Evolutionary conservation across 2,329 filamentous ascomycete genomes (phyloP).

Genomic region (Botrytis fabae): DNA sequence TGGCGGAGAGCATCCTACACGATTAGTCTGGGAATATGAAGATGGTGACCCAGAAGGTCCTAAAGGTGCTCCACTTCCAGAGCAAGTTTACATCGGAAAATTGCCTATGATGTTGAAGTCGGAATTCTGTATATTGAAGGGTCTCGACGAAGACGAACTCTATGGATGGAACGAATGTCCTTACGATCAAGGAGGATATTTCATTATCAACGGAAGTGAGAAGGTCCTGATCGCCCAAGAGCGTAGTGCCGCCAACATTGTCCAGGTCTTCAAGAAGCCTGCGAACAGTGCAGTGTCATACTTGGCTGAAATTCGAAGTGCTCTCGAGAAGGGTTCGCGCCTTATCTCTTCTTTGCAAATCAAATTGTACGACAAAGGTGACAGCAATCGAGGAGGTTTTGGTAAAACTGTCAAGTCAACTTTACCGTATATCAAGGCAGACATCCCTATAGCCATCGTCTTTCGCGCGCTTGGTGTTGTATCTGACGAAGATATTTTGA

Average conservation of each 20-base stretch:
- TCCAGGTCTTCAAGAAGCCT: slow-evolving; percentile 98
- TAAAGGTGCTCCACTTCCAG: slow-evolving; percentile 48
- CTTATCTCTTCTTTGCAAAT: slow-evolving; percentile 91
- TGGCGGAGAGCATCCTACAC: slow-evolving; percentile 59
- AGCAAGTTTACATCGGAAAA: slow-evolving; percentile 84
- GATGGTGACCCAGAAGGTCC: slow-evolving; percentile 46
- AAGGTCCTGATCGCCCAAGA: slow-evolving; percentile 98
- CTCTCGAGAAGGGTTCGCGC: slow-evolving; percentile 91
- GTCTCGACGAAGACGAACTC: slow-evolving; percentile 79
- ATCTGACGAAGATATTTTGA: slow-evolving; percentile 95
- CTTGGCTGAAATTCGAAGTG: slow-evolving; percentile 93
- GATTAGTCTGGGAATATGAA: slow-evolving; percentile 60
- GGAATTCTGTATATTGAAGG: slow-evolving; percentile 86
- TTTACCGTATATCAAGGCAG: slow-evolving; percentile 88
- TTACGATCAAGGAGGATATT: slow-evolving; percentile 97
- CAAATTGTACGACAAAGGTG: slow-evolving; percentile 85
- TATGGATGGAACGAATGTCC: slow-evolving; percentile 95
- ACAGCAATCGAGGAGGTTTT: slow-evolving; percentile 74
- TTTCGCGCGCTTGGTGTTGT: slow-evolving; percentile 95
- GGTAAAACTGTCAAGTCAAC: slow-evolving; percentile 88
- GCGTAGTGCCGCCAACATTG: slow-evolving; percentile 95
- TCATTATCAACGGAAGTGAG: slow-evolving; percentile 98
- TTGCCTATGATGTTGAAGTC: slow-evolving; percentile 98
- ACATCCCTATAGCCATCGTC: slow-evolving; percentile 91
- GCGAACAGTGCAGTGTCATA: slow-evolving; percentile 89